A percentile compares a stretch with the other conserved stretches of the same genome.
Evolutionary conservation across 345 rosid genomes (phyloP).

Genomic region (Hibiscus tridactylites): DNA sequence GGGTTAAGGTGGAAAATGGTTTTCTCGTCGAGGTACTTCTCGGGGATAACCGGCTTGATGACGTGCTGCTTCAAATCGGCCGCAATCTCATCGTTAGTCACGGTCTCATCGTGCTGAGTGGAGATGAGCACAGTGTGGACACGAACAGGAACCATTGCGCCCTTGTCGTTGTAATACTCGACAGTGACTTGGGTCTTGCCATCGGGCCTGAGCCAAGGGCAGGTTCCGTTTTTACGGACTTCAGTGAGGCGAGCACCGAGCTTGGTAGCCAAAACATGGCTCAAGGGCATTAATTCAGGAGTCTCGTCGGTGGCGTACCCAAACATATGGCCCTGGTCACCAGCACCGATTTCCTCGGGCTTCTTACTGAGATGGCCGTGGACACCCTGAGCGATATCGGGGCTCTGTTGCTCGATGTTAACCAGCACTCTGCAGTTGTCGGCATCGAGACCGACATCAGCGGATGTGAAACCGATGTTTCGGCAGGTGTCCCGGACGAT

Average conservation of each 20-base stretch:
- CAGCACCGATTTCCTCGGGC: neutral
- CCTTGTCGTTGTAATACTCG: neutral
- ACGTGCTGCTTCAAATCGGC: neutral
- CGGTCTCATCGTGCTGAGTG: neutral
- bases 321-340: neutral
- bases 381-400: neutral
- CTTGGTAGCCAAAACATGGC: neutral
- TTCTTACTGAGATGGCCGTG: neutral
- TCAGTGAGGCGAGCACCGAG: neutral
- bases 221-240: neutral
- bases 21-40: neutral
- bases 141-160: neutral
- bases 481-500: slow-evolving; percentile 30
- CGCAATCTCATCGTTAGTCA: neutral
- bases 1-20: neutral
- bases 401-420: neutral
- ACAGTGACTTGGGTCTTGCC: neutral
- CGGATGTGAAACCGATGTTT: slow-evolving; percentile 46
- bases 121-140: neutral
- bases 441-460: slow-evolving; percentile 56
- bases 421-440: slow-evolving; percentile 13
- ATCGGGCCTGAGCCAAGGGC: neutral
- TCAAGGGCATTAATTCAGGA: neutral
- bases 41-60: neutral
- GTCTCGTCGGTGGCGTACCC: neutral